Evolutionary conservation across 1,139 yeast species (phyloP).

Genomic region (Pichia sp.): DNA sequence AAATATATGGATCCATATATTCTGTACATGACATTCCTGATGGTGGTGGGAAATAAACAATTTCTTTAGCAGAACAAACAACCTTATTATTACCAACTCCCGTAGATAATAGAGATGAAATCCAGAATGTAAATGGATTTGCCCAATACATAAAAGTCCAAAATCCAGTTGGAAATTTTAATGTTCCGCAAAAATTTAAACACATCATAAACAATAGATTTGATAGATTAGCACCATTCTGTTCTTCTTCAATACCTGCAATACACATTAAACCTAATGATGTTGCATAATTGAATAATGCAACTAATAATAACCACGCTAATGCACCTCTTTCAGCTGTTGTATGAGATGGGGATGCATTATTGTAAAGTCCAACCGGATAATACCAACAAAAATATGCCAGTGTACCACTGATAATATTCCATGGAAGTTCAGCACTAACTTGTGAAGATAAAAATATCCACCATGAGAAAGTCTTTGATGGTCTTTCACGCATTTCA

Average conservation of each 20-base stretch:
- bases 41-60: conserved; percentile 44
- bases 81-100: conserved; percentile 40
- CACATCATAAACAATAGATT: conserved; percentile 41
- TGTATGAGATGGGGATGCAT: conserved; percentile 51
- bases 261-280: conserved; percentile 37
- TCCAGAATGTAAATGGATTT: conserved; percentile 52
- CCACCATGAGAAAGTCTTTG: conserved; percentile 46
- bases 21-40: conserved; percentile 40
- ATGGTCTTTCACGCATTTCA: conserved; percentile 87
- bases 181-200: conserved; percentile 55
- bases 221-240: conserved; percentile 39
- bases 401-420: conserved; percentile 55
- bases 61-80: conserved; percentile 41
- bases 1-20: conserved; percentile 36
- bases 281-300: conserved; percentile 33
- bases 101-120: conserved; percentile 40
- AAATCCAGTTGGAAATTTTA: conserved; percentile 47
- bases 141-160: conserved; percentile 54
- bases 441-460: conserved; percentile 57
- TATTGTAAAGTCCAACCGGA: conserved; percentile 64
- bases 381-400: conserved; percentile 75
- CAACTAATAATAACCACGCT: conserved; percentile 46
- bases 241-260: conserved; percentile 36
- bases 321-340: conserved; percentile 58
- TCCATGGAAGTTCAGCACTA: conserved; percentile 73